These are phyloP conservation scores for Auricularia sp. DNA, from an alignment of 768 basidiomycete species.

Conservation along the genomic window DNA sequence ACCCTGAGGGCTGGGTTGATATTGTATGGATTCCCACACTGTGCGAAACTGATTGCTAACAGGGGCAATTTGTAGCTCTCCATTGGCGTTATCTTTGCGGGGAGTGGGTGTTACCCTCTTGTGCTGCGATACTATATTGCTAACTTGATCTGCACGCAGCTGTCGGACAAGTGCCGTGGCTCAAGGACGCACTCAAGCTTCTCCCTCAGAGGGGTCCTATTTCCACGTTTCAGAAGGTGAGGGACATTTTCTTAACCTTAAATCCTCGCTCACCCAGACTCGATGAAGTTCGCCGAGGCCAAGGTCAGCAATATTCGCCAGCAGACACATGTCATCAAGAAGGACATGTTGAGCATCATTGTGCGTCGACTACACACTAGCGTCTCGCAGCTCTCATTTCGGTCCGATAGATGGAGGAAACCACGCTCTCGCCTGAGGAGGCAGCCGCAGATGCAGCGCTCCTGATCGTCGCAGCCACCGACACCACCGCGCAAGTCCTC, in stretches of 20 bases:
- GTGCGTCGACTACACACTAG: neutral
- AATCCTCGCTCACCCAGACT: neutral
- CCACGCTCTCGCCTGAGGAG: slow-evolving; percentile 1
- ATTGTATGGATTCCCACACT: neutral
- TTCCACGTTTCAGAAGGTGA: neutral
- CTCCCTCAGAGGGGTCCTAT: neutral
- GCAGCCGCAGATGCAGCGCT: slow-evolving; percentile 22
- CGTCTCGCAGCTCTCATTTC: neutral
- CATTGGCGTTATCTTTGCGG: neutral
- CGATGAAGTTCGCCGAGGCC: neutral
- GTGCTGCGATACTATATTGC: neutral
- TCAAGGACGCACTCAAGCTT: neutral
- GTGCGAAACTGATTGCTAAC: too few species aligned
- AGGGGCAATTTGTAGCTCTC: neutral
- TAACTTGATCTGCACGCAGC: neutral
- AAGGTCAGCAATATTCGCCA: neutral
- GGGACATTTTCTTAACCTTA: neutral
- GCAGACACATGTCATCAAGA: neutral
- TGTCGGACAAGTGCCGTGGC: neutral
- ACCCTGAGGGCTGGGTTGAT: neutral
- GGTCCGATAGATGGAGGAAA: neutral
- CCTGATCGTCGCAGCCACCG: slow-evolving; percentile 36
- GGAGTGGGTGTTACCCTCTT: neutral
- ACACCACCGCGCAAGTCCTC: slow-evolving; percentile 35
- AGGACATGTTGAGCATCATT: neutral